Evolutionary conservation across 345 rosid species (phyloP).

Genomic region (Theobroma cacao): DNA sequence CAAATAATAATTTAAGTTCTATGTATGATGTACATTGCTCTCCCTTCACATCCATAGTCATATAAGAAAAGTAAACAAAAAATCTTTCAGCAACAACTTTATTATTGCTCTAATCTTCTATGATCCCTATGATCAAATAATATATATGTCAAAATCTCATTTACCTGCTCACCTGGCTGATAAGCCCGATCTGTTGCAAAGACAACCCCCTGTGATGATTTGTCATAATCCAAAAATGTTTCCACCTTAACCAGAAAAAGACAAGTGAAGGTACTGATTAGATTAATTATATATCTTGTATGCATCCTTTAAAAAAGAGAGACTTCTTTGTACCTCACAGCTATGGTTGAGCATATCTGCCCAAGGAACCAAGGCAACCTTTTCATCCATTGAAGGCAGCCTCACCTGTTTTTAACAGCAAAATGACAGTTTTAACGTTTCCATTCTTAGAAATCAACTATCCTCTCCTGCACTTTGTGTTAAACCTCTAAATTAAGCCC

Average conservation of each 20-base stretch:
- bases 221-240: constrained; percentile 91
- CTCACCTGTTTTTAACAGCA: constrained; percentile 54
- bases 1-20: too few relatives aligned
- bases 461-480: not conserved
- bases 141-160: constrained; percentile 9
- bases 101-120: not conserved
- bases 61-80: not conserved
- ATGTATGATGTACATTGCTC: not conserved
- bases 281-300: constrained; percentile 9
- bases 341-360: constrained; percentile 98
- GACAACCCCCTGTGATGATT: constrained; percentile 80
- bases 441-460: not conserved
- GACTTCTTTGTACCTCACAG: constrained; percentile 60
- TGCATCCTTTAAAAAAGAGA: not conserved
- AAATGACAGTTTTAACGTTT: not conserved
- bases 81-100: not conserved
- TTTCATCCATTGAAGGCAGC: constrained; percentile 89
- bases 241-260: constrained; percentile 55
- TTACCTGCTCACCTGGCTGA: constrained; percentile 99
- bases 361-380: constrained; percentile 97
- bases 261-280: constrained; percentile 13
- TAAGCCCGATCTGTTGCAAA: constrained; percentile 75
- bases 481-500: not conserved
- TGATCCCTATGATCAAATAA: constrained; percentile 4
- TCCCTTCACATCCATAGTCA: not conserved